Evolutionary conservation across 345 rosid genomes (phyloP), one percentile per base, ranked within the genome.

Genomic region (Linum lewisii): DNA sequence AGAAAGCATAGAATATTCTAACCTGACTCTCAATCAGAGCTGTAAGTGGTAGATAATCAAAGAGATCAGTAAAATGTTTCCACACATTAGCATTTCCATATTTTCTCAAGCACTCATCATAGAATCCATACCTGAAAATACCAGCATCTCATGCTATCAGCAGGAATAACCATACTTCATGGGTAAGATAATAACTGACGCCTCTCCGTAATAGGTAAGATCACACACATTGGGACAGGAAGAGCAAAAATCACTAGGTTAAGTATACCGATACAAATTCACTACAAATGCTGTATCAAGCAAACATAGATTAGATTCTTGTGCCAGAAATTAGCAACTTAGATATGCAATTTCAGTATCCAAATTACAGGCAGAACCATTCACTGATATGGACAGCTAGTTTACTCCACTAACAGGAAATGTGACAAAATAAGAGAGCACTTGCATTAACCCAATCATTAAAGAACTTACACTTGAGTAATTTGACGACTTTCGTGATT

Each of bases 81-180:
- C 74, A 69, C 58, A 69, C 68, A 56, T 69, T 73, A 19, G 78
- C 78, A 73, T 69, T 73, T 50, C 78, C 78, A 21, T 69, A 73
- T 49, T 69, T 73, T 51, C 73, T 62, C 61, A 73, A 44, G 60
- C 76, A 72, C 47, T 68, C 72, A 67, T 72, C 76, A 57, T 72
- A 72, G 44, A 72, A 72, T 21, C 72, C 72, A 60, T 72, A 72
- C 67, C 75, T 72, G 75, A 52, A 62, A 61, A 10, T 42, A 42
- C 47, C 47, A 42, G 11, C 15, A 42, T 42, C 14, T 11, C 47
- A 42, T 42, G 47, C 4, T 42, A 42, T 42, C 47, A 42, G 47
- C 47, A 8, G 47, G 18, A 5, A 11, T 11, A 38, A 9, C 45
- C 3, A 38, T 8, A 38, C 15, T 38, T 38, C 45, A 38, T 38